Percentiles rank a stretch among this genome's conserved stretches.
phyloP scores from a whole-genome alignment of 2,329 filamentous ascomycete species.

The Trichoderma koningiopsis region DNA sequence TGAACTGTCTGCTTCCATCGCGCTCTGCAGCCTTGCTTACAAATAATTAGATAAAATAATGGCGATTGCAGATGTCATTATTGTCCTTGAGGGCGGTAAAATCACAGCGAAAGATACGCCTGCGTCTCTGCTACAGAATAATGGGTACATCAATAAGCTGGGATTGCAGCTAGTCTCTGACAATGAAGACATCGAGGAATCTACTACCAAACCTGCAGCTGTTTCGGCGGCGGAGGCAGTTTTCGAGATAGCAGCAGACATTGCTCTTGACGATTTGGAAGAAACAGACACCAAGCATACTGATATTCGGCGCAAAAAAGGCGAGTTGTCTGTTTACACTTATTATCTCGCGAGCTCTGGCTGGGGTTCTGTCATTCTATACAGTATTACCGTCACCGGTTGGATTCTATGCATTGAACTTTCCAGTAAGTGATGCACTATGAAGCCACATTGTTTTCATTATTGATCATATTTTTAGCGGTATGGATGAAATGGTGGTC shows the following conservation, averaged over 20 bases:
- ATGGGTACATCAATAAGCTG: slow-evolving; percentile 19
- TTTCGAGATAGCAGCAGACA: slow-evolving; percentile 16
- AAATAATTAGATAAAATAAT: slow-evolving; percentile 7
- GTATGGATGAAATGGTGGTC: slow-evolving; percentile 26
- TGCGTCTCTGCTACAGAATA: not conserved
- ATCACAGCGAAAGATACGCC: slow-evolving; percentile 4
- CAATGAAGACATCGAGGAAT: not conserved
- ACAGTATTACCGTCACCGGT: not conserved
- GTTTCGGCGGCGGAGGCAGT: not conserved
- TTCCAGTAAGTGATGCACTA: slow-evolving; percentile 9
- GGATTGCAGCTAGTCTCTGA: slow-evolving; percentile 2
- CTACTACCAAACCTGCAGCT: not conserved
- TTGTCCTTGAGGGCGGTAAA: slow-evolving; percentile 10
- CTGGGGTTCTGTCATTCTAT: slow-evolving; percentile 10
- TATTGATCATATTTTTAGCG: not conserved
- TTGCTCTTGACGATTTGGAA: not conserved
- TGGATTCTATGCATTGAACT: slow-evolving; percentile 24
- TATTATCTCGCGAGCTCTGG: slow-evolving; percentile 22
- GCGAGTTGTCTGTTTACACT: slow-evolving; percentile 18
- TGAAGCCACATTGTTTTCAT: not conserved
- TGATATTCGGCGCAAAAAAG: slow-evolving; percentile 22
- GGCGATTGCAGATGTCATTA: slow-evolving; percentile 14
- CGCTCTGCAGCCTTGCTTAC: not conserved
- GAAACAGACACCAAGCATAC: slow-evolving; percentile 11
- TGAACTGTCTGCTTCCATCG: fast-evolving